Evolutionary conservation across 495 filamentous ascomycete species (phyloP), one percentile per base, ranked within the genome.

Genomic region (Hypomontagnella submonticulosa): DNA sequence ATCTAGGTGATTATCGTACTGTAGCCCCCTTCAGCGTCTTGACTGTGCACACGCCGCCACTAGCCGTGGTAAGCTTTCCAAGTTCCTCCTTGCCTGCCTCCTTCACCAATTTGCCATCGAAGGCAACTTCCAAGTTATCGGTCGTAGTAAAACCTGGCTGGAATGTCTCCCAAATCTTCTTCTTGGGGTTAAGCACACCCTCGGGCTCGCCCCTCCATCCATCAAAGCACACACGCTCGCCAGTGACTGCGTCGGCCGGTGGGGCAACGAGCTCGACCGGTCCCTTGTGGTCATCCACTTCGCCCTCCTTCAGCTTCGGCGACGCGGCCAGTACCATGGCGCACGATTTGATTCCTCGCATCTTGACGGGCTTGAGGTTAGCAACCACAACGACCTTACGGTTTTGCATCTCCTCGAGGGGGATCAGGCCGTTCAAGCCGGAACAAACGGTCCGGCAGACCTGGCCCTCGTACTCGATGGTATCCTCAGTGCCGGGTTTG

Each of bases 261-360:
- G 95, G 95, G 53, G 79, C 88, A 30, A 97, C 93, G 33, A 99
- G 85, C 82, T 99, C 95, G 58, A 99, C 92, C 20, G 92, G 92
- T 3, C 94, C 93, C 67, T 87, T 88, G 80, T 97, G 93, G 55
- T 88, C 84, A 71, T 96, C 93, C 41, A 82, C 90, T 64, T 87
- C 90, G 20, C 92, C 94, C 70, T 93, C 90, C 70, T 81, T 81
- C 32, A 90, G 77, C 47, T 85, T 80, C 10, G 94, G 95, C 10
- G 93, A 97, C 12, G 95, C 95, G 12, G 96, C 96, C 20, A 99
- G 83, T 10, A 99, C 95, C 96, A 99, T 97, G 57, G 95, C 95
- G 34, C 81, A 85, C 46, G 91, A 95, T 81, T 97, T 97, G 79
- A 99, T 90, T 57, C 96, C 94, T 36, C 96, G 89, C 95, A 99